Percentiles rank a stretch among this genome's conserved stretches.
Evolutionary conservation across 2,329 filamentous ascomycete species (phyloP).

Genomic region (Metarhizium robertsii): DNA sequence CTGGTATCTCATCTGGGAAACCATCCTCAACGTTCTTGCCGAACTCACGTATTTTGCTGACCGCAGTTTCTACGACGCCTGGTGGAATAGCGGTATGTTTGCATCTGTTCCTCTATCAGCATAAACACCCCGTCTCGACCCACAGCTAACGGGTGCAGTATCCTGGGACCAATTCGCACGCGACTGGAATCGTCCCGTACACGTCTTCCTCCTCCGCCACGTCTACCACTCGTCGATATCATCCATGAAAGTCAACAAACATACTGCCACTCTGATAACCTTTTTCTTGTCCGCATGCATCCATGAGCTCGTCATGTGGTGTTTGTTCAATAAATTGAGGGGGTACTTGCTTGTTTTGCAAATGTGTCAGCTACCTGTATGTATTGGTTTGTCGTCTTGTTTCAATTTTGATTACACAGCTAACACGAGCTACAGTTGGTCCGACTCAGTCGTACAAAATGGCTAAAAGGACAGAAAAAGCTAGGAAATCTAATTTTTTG

Average conservation of each 20-base stretch:
- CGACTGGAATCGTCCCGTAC: conserved; percentile 71
- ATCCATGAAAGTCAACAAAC: conserved; percentile 59
- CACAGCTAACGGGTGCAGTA: conserved; percentile 20
- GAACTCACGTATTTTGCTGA: conserved; percentile 72
- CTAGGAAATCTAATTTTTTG: conserved; percentile 71
- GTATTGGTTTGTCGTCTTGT: conserved; percentile 11
- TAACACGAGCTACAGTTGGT: conserved; percentile 37
- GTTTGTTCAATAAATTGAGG: conserved; percentile 67
- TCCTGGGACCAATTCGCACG: conserved; percentile 70
- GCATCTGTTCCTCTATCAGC: background rate
- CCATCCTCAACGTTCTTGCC: conserved; percentile 63
- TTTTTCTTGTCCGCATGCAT: conserved; percentile 63
- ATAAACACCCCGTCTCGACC: background rate
- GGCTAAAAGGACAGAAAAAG: conserved; percentile 51
- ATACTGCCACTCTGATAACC: conserved; percentile 64
- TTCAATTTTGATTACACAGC: background rate
- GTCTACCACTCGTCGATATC: conserved; percentile 74
- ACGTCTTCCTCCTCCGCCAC: conserved; percentile 67
- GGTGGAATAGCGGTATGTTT: conserved; percentile 49
- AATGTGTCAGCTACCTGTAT: conserved; percentile 60
- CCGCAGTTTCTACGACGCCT: conserved; percentile 59
- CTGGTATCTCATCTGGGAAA: conserved; percentile 79
- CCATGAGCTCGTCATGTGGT: conserved; percentile 73
- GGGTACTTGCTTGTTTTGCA: conserved; percentile 67
- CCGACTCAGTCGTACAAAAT: conserved; percentile 54